Base-by-base conservation (phyloP, 371 early-diverging fungal genomes). In the Conidiobolus coronatus region DNA sequence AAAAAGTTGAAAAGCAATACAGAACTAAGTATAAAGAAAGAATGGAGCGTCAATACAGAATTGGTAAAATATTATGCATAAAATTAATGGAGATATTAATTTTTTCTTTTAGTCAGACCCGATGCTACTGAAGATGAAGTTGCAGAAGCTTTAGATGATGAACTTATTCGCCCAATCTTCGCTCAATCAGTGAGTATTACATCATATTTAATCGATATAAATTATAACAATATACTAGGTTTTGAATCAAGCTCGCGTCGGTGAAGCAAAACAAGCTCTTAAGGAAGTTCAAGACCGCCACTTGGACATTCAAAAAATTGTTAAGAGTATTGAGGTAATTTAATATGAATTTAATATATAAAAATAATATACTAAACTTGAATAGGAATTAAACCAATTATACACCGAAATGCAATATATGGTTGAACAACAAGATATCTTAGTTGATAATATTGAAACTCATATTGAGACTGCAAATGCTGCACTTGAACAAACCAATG, bases 321-420 rank as follows among this genome's bases (percentile, higher is more conserved):
- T 51, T 38, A 51, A 52, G 34, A 55, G 45, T 33, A 55, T 55
- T 22, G 45, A 45, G 33, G 55, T 52, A n/a, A 49, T 23, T 22
- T 9, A 17, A 15, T n/a, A 36, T 17, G 8, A 14, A 22, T 3
- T 19, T 3, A 35, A 22, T 19, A 24, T 37, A 8, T 2, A 21
- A 34, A 14, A 24, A n/a, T 42, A 22, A 33, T 21, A 6, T 14
- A 21, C 24, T 36, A 18, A n/a, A 3, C 23, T 23, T 18, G n/a
- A 38, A 21, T 35, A 49, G 77, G 90, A 89, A 70, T 57, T 89
- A 42, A 83, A 83, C 55, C 78, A 83, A 62, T 62, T 89, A 43
- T 89, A 86, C 55, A 68, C 79, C 46, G 87, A 89, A 57, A 84
- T 89, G 86, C 74, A 84, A 43, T 81, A 83, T 50, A 61, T 86